These are phyloP conservation scores for Trichoderma brevicompactum DNA, from an alignment of 2,329 filamentous ascomycete genomes.

Conservation along the genomic window DNA sequence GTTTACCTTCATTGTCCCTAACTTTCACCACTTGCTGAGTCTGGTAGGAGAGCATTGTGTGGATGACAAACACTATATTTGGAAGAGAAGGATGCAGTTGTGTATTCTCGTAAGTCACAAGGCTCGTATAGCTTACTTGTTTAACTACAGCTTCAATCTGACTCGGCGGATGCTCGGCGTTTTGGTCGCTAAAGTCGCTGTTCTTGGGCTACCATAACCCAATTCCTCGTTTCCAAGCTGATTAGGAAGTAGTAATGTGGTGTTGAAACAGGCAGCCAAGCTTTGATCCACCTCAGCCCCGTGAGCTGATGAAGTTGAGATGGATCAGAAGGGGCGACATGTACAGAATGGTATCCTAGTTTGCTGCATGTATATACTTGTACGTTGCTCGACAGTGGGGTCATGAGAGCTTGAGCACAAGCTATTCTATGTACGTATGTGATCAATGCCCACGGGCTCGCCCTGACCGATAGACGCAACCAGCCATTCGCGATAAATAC, in stretches of 20 bases:
- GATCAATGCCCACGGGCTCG: background rate
- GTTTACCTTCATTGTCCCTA: background rate
- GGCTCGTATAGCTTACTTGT: background rate
- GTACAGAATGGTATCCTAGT: background rate
- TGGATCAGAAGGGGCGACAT: background rate
- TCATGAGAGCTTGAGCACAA: background rate
- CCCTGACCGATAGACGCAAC: slow-evolving; percentile 9
- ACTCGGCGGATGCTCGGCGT: slow-evolving; percentile 6
- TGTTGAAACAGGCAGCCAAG: background rate
- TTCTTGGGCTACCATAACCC: background rate
- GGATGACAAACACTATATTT: background rate
- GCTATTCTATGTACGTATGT: background rate
- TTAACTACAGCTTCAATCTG: background rate
- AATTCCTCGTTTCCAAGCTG: background rate
- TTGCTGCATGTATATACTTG: background rate
- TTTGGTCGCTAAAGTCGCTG: background rate
- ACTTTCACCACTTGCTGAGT: background rate
- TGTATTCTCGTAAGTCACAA: background rate
- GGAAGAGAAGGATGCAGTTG: background rate
- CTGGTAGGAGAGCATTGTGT: background rate
- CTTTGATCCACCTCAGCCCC: background rate
- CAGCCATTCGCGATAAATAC: background rate
- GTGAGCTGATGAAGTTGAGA: background rate
- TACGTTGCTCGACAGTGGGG: no score
- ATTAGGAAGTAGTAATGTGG: background rate